Conservation (phyloP, 306 rosid genomes). For the Acacia acuminata region DNA sequence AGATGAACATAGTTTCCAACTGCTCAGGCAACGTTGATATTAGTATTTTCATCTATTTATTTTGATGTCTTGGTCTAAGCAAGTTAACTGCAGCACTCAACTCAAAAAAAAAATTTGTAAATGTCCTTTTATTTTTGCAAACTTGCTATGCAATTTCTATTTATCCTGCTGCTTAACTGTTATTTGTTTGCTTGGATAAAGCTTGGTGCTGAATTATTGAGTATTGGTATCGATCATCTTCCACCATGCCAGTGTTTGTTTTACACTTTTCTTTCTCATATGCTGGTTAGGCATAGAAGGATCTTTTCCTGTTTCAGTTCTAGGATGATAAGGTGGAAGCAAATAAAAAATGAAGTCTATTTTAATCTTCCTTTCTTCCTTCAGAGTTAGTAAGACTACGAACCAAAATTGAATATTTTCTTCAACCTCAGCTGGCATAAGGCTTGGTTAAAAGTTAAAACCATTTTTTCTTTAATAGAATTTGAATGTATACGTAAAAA, state of each 20-base stretch:
- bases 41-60: background rate
- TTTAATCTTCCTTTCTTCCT: constrained; percentile 17
- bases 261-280: background rate
- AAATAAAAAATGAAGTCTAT: background rate
- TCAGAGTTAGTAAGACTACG: constrained; percentile 6
- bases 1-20: background rate
- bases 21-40: background rate
- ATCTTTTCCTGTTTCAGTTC: background rate
- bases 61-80: background rate
- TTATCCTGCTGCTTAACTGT: background rate
- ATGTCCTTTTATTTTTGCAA: background rate
- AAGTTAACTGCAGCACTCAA: background rate
- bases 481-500: background rate
- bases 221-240: background rate
- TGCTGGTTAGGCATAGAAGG: background rate
- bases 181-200: background rate
- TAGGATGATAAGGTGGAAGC: background rate
- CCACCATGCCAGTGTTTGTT: background rate
- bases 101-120: no score
- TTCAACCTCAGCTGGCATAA: background rate
- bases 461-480: background rate
- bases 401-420: background rate
- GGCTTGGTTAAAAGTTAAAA: background rate
- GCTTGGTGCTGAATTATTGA: constrained; percentile 1
- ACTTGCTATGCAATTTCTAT: background rate